Conservation (phyloP, 352 stramenopile genomes). For the Phytophthora pseudosyringae region DNA sequence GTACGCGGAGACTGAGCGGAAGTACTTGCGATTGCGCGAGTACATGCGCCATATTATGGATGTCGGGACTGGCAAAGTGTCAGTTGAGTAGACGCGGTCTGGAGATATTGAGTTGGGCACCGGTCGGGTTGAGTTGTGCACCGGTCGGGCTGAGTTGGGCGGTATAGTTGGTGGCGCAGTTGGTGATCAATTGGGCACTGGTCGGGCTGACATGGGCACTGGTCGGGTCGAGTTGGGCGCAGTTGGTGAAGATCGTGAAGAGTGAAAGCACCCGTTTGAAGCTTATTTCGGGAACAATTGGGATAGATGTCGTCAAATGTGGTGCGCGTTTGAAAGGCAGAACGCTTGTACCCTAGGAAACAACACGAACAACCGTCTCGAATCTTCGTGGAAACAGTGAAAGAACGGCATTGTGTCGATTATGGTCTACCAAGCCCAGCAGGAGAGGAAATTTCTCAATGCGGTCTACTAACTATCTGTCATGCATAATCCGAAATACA, state of each 20-base stretch:
- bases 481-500: constrained; percentile 19
- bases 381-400: constrained; percentile 37
- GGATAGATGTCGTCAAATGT: constrained; percentile 19
- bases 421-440: constrained; percentile 21
- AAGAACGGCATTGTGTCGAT: constrained; percentile 32
- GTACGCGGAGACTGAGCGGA: too few relatives aligned
- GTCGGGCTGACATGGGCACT: too few relatives aligned
- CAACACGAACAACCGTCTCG: constrained; percentile 41
- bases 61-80: too few relatives aligned
- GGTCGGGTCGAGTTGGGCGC: constrained; percentile 1
- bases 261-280: constrained; percentile 22
- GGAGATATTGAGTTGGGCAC: too few relatives aligned
- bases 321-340: constrained; percentile 22
- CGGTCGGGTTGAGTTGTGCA: too few relatives aligned
- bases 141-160: too few relatives aligned
- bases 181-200: too few relatives aligned
- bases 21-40: too few relatives aligned
- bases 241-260: neutral
- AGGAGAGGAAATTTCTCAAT: constrained; percentile 22
- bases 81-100: too few relatives aligned
- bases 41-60: too few relatives aligned
- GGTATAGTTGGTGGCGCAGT: too few relatives aligned
- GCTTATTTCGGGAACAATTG: constrained; percentile 38
- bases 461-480: constrained; percentile 14
- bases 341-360: constrained; percentile 27